Evolutionary conservation across 768 basidiomycete genomes (phyloP).

Genomic region (Trametopsis cervina): DNA sequence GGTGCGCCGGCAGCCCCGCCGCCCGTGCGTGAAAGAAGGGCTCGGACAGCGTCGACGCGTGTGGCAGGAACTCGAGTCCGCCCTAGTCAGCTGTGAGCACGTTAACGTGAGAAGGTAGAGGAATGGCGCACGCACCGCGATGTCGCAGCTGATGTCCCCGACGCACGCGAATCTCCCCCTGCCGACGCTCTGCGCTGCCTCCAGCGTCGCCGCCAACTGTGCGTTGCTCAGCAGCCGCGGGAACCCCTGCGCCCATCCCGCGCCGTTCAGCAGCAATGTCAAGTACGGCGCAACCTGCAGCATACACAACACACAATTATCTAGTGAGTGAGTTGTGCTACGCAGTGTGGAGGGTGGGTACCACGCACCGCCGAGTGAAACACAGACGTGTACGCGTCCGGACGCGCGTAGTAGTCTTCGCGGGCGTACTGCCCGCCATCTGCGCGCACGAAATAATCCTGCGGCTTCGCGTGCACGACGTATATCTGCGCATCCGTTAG

Average conservation of each 20-base stretch:
- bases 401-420: slow-evolving; percentile 65
- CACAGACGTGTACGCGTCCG: slow-evolving; percentile 54
- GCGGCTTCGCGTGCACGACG: slow-evolving; percentile 61
- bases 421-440: slow-evolving; percentile 57
- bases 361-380: slow-evolving; percentile 58
- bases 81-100: slow-evolving; percentile 42
- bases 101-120: background rate
- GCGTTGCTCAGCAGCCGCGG: slow-evolving; percentile 73
- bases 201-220: slow-evolving; percentile 47
- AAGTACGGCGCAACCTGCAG: slow-evolving; percentile 76
- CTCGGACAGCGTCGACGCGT: slow-evolving; percentile 68
- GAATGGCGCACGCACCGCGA: slow-evolving; percentile 42
- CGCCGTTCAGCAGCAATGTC: slow-evolving; percentile 79
- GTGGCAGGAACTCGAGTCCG: slow-evolving; percentile 75
- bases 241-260: slow-evolving; percentile 74
- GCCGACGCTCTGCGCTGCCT: slow-evolving; percentile 36
- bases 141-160: slow-evolving; percentile 87
- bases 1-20: slow-evolving; percentile 31
- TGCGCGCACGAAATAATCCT: slow-evolving; percentile 59
- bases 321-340: slow-evolving; percentile 1
- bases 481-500: no score
- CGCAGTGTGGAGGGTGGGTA: background rate
- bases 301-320: no score
- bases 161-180: slow-evolving; percentile 60
- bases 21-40: slow-evolving; percentile 60